Evolutionary conservation across 768 basidiomycete genomes (phyloP), one percentile per base, ranked within the genome.

Genomic region (Calocybe indica): DNA sequence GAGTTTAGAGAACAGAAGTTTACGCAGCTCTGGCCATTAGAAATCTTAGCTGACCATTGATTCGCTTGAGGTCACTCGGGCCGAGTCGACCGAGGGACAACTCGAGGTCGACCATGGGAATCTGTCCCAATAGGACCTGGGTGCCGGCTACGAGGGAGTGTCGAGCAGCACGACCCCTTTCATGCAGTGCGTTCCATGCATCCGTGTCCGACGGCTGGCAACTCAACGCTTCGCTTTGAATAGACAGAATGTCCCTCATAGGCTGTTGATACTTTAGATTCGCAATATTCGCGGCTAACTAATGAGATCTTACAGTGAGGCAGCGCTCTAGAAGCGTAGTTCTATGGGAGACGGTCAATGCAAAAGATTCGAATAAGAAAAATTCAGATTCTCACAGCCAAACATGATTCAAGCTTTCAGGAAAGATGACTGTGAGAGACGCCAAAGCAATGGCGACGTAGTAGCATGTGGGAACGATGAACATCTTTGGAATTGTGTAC

Each of bases 11-110:
- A 14, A 11, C 22, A 37, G 7, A 32, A 28, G 58, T 69, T 44
- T 47, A 73, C 73, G 59, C 53, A n/a, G 65, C 59, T 6, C 68
- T 59, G 43, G 71, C 67, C 49, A 65, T 65, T 13, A 74, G 48
- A 3, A 64, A 66, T 46, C 67, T 65, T 36, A 75, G 50, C 48
- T 71, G 70, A n/a, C 46, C 56, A 37, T 62, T 67, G 37, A 74
- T 56, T 40, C 62, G 62, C 52, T 68, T 67, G 39, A 75, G 55
- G 45, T 75, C 73, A 0, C 55, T 56, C 3, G 72, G 69, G 4
- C 73, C 72, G 6, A 75, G 61, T 2, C 69, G 59, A 3, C 73
- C 73, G n/a, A 70, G 49, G 12, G 71, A 73, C 5, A 68, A 49
- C 49, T 75, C 73, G 9, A 75, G 54, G 42, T 72, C 71, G 2